A percentile compares a stretch with the other conserved stretches of the same genome.
Conservation (phyloP, 345 rosid species). For the Geranium rotundifolium region DNA sequence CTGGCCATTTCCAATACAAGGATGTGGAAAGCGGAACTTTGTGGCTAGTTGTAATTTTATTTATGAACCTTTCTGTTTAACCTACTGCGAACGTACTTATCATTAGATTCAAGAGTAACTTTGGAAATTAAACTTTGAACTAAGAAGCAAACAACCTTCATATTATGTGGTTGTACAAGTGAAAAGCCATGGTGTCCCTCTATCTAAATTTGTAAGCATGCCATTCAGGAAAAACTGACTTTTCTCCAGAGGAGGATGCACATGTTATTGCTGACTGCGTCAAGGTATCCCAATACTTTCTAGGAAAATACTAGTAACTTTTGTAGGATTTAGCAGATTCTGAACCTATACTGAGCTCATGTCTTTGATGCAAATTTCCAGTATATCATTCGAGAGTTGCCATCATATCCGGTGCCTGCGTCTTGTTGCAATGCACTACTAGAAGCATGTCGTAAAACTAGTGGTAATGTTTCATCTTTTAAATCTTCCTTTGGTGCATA, state of each 20-base stretch:
- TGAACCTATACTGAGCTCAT: background rate
- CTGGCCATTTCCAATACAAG: background rate
- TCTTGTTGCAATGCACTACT: constrained; percentile 94
- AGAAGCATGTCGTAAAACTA: constrained; percentile 85
- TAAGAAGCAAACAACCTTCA: background rate
- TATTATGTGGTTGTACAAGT: background rate
- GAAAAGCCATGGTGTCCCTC: background rate
- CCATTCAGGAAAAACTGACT: constrained; percentile 63
- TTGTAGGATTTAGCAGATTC: background rate
- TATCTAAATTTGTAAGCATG: constrained; percentile 11
- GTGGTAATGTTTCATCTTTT: constrained; percentile 2
- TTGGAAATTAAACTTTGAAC: background rate
- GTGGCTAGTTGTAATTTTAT: too few relatives aligned
- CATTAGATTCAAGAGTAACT: background rate
- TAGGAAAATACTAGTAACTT: background rate
- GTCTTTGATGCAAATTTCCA: constrained; percentile 18
- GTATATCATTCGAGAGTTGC: constrained; percentile 91
- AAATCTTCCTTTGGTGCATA: background rate
- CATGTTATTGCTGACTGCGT: constrained; percentile 92
- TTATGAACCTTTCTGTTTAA: background rate
- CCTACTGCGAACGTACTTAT: background rate
- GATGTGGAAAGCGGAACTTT: background rate
- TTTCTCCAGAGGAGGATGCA: constrained; percentile 65
- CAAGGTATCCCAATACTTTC: constrained; percentile 42
- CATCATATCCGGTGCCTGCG: constrained; percentile 98